Percentiles rank a stretch among this genome's conserved stretches.
Evolutionary conservation across 768 basidiomycete genomes (phyloP).

Genomic region (Boletus rubescentipes): DNA sequence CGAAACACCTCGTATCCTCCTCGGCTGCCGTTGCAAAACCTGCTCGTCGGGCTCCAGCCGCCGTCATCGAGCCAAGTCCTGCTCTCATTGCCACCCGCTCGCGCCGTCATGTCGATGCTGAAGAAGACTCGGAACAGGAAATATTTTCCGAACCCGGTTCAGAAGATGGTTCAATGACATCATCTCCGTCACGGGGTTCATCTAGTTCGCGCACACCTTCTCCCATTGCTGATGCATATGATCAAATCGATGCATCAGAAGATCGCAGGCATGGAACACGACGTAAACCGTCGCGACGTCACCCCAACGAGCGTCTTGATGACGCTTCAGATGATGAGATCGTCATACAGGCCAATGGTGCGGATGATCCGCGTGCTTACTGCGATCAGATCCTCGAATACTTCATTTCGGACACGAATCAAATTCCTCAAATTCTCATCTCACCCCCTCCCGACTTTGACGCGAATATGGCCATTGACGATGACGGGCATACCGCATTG

Average conservation of each 20-base stretch:
- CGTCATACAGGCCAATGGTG: slow-evolving; percentile 41
- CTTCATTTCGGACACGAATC: slow-evolving; percentile 95
- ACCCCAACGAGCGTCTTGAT: slow-evolving; percentile 45
- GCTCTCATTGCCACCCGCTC: slow-evolving; percentile 52
- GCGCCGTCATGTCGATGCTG: slow-evolving; percentile 47
- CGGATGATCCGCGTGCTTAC: slow-evolving; percentile 65
- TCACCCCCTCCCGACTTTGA: slow-evolving; percentile 90
- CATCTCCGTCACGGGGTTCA: slow-evolving; percentile 82
- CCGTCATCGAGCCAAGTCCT: slow-evolving; percentile 16
- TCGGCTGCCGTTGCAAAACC: slow-evolving; percentile 44
- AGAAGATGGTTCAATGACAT: slow-evolving; percentile 89
- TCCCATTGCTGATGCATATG: slow-evolving; percentile 58
- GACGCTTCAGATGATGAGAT: slow-evolving; percentile 46
- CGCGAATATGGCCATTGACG: slow-evolving; percentile 95
- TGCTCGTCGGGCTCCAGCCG: slow-evolving; percentile 24
- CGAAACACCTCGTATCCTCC: slow-evolving; percentile 86
- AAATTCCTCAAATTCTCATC: slow-evolving; percentile 84
- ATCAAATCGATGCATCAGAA: slow-evolving; percentile 24
- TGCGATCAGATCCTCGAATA: slow-evolving; percentile 97
- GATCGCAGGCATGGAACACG: slow-evolving; percentile 38
- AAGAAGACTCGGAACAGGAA: slow-evolving; percentile 63
- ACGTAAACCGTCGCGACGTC: slow-evolving; percentile 49
- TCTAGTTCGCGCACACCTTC: slow-evolving; percentile 94
- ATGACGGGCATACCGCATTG: slow-evolving; percentile 94
- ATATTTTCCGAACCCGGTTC: slow-evolving; percentile 68